These are phyloP conservation scores for Metschnikowia bowlesiae DNA, from an alignment of 805 yeast genomes.

Conservation along the genomic window DNA sequence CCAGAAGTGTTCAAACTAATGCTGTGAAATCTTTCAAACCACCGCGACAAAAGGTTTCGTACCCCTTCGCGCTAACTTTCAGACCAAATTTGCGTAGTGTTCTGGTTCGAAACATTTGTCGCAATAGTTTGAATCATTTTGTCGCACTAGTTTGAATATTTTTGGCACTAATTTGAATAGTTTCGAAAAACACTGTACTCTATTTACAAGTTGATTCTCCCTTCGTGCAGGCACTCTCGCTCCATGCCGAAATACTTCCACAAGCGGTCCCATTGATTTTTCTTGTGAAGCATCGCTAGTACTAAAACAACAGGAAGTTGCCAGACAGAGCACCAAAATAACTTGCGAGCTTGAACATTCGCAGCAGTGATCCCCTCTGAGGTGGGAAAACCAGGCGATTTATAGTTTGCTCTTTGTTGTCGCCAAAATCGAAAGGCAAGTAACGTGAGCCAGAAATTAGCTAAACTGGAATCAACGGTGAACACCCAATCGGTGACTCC, in stretches of 20 bases:
- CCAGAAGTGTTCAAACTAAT: too few species aligned
- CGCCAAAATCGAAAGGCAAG: slow-evolving; percentile 80
- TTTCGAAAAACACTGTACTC: too few species aligned
- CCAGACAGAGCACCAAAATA: slow-evolving; percentile 93
- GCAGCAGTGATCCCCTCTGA: slow-evolving; percentile 59
- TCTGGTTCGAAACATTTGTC: too few species aligned
- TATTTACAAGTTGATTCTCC: not conserved
- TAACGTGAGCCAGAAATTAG: slow-evolving; percentile 82
- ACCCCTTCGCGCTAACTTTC: too few species aligned
- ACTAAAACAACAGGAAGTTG: slow-evolving; percentile 88
- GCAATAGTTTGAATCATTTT: too few species aligned
- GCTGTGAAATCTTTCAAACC: too few species aligned
- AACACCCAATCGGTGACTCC: slow-evolving; percentile 81
- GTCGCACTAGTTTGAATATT: too few species aligned
- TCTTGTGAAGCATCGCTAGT: slow-evolving; percentile 90
- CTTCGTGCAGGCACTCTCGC: not conserved
- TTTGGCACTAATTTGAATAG: too few species aligned
- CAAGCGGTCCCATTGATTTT: slow-evolving; percentile 82
- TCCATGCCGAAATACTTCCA: slow-evolving; percentile 22
- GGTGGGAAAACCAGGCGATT: slow-evolving; percentile 28
- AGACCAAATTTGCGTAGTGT: too few species aligned
- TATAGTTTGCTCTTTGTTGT: slow-evolving; percentile 55
- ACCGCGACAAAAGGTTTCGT: too few species aligned
- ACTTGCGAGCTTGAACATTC: slow-evolving; percentile 67
- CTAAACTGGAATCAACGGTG: slow-evolving; percentile 71